Base-by-base conservation (phyloP, 2,329 filamentous ascomycete species). In the Alternaria triticina region DNA sequence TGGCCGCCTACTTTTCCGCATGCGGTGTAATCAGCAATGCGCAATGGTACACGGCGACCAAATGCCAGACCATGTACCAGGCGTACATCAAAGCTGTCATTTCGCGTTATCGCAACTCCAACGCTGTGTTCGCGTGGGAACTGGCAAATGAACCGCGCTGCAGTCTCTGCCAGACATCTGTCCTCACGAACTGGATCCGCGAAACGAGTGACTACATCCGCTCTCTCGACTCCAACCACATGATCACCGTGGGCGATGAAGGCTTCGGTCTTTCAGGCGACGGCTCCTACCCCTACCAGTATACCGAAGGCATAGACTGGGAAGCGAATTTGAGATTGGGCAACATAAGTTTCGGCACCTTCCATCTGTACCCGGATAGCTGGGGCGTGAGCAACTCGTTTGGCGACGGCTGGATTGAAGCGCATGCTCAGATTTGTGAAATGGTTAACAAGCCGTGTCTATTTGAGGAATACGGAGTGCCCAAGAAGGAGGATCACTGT, bases 121-220 rank as follows among this genome's bases (percentile, higher is more conserved):
- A 86, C 0, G 85, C 89, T 0, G 84, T 91, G 50, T 87, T 91
- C 67, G 87, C 88, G 0, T 91, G 89, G 89, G 89, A 91, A 70
- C 80, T 91, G 2, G 86, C 83, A 60, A 91, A 91, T 68, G 89
- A 91, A 77, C 86, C 89, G 15, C 83, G 89, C 62, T 91, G 89
- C 79, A 81, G 84, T 13, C 85, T 86, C 12, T 91, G 89, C 73
- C 79, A 81, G 44, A 85, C 86, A 5, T 82, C 83, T 8, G 83
- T 89, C 22, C 82, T 91, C 63, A 85, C 83, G 36, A 82, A 86
- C 49, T 91, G 89, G 90, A 88, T 88, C 17, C 79, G 82, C 44
- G 77, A 78, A 6, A 87, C 85, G 3, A 88, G 86, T 25, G 78
- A 82, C 9, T 91, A 90, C 73, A 86, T 91, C 77, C 91, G 91